A percentile compares a stretch with the other conserved stretches of the same genome.
phyloP scores from a whole-genome alignment of 2,329 filamentous ascomycete species.

The Aquanectria penicillioides region DNA sequence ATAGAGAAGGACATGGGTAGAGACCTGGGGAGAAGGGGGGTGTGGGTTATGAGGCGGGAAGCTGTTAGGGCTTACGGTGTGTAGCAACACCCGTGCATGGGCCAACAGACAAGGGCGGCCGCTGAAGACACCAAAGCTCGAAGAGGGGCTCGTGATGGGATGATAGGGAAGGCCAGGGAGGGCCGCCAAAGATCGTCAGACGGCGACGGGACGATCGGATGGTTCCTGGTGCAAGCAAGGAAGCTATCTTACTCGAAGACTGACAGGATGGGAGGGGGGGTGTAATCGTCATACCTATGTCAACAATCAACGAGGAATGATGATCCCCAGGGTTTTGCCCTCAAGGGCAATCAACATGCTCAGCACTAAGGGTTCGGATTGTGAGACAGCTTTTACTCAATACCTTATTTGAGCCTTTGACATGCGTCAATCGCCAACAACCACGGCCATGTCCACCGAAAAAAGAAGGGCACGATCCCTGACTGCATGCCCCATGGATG shows the following conservation, averaged over 20 bases:
- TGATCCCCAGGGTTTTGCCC: too few species aligned
- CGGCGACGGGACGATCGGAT: slow-evolving; percentile 33
- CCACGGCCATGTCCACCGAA: slow-evolving; percentile 1
- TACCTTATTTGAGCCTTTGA: neutral
- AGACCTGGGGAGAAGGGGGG: slow-evolving; percentile 20
- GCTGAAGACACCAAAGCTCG: slow-evolving; percentile 1
- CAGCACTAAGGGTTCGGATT: slow-evolving; percentile 8
- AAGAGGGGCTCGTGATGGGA: slow-evolving; percentile 10
- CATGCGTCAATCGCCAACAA: neutral
- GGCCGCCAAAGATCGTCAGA: slow-evolving; percentile 21
- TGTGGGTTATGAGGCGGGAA: slow-evolving; percentile 22
- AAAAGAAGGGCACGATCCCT: slow-evolving; percentile 6
- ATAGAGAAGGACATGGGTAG: slow-evolving; percentile 17
- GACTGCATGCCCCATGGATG: slow-evolving; percentile 17
- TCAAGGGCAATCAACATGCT: neutral
- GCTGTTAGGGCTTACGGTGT: slow-evolving; percentile 41
- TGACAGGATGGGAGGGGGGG: slow-evolving; percentile 13
- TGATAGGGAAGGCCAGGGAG: slow-evolving; percentile 3
- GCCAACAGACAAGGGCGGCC: slow-evolving; percentile 10
- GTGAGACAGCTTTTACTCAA: slow-evolving; percentile 9
- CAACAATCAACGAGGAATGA: slow-evolving; percentile 6
- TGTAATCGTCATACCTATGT: neutral
- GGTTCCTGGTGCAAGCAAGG: slow-evolving; percentile 30
- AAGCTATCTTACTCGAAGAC: slow-evolving; percentile 5
- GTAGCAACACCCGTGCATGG: slow-evolving; percentile 26